Evolutionary conservation across 495 filamentous ascomycete species (phyloP).

Genomic region (Wilcoxina mikolae): DNA sequence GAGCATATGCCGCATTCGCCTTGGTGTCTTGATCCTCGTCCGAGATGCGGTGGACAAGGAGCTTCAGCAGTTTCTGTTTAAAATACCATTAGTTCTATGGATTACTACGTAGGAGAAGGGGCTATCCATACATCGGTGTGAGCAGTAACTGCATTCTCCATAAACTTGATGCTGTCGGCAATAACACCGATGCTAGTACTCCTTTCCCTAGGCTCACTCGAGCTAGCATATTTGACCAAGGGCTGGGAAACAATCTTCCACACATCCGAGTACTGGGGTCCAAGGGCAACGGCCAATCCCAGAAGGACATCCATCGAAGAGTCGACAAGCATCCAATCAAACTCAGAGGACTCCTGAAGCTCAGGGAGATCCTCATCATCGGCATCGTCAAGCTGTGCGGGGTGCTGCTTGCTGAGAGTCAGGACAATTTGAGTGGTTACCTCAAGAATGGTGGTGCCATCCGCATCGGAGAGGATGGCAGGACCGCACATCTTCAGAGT

Average conservation of each 20-base stretch:
- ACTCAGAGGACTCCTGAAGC: slow-evolving; percentile 76
- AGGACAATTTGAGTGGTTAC: slow-evolving; percentile 36
- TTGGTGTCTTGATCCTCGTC: slow-evolving; percentile 87
- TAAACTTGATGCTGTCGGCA: slow-evolving; percentile 78
- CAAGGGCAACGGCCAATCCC: slow-evolving; percentile 67
- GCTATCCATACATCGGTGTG: slow-evolving; percentile 40
- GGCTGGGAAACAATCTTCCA: slow-evolving; percentile 92
- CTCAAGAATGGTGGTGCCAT: slow-evolving; percentile 41
- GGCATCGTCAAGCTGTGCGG: slow-evolving; percentile 72
- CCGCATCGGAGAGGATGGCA: slow-evolving; percentile 53
- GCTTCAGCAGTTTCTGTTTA: slow-evolving; percentile 51
- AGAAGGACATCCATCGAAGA: slow-evolving; percentile 81
- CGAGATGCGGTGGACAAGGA: slow-evolving; percentile 69
- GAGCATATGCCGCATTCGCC: slow-evolving; percentile 84
- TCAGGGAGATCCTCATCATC: slow-evolving; percentile 57
- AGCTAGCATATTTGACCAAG: slow-evolving; percentile 71
- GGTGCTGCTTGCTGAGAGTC: slow-evolving; percentile 76
- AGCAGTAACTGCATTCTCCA: slow-evolving; percentile 61
- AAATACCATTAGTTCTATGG: too few species aligned
- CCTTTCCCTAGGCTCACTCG: slow-evolving; percentile 70
- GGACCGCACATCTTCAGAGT: slow-evolving; percentile 86
- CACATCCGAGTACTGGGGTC: slow-evolving; percentile 62
- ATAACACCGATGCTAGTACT: slow-evolving; percentile 79
- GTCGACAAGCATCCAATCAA: slow-evolving; percentile 93
- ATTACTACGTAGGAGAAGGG: slow-evolving; percentile 4